These are phyloP conservation scores for Botrytis sinoallii DNA, from an alignment of 2,329 filamentous ascomycete species.

Conservation along the genomic window DNA sequence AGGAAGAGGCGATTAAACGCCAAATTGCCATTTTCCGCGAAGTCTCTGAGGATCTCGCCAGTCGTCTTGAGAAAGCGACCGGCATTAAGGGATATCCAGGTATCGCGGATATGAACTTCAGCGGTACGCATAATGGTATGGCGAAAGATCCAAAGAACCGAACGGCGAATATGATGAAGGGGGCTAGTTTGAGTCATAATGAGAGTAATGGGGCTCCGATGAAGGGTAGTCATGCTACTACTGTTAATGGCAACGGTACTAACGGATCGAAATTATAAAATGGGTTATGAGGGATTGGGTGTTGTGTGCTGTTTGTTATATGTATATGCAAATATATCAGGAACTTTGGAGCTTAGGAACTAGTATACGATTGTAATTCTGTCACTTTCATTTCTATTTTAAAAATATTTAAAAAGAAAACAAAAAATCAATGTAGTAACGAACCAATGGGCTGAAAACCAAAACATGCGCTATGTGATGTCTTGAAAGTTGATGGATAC, in stretches of 20 bases:
- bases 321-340: not conserved
- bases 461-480: too few species aligned
- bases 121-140: conserved; percentile 60
- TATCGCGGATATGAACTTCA: conserved; percentile 54
- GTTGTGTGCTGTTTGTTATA: not conserved
- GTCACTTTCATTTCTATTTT: not conserved
- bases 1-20: conserved; percentile 52
- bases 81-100: conserved; percentile 59
- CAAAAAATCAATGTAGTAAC: not conserved
- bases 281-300: not conserved
- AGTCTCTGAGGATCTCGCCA: conserved; percentile 53
- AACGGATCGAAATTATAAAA: not conserved
- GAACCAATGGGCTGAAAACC: too few species aligned
- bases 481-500: not conserved
- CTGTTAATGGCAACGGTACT: not conserved
- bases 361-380: not conserved
- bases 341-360: not conserved
- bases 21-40: conserved; percentile 60
- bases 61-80: conserved; percentile 50
- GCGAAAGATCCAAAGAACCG: conserved; percentile 44
- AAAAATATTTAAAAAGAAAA: not conserved
- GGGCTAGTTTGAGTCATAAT: conserved; percentile 35
- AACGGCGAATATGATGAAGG: conserved; percentile 50
- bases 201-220: conserved; percentile 49
- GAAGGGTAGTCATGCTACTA: conserved; percentile 21